Evolutionary conservation across 176 grass and related monocot species (phyloP).

Genomic region (Saccharum officinarum): DNA sequence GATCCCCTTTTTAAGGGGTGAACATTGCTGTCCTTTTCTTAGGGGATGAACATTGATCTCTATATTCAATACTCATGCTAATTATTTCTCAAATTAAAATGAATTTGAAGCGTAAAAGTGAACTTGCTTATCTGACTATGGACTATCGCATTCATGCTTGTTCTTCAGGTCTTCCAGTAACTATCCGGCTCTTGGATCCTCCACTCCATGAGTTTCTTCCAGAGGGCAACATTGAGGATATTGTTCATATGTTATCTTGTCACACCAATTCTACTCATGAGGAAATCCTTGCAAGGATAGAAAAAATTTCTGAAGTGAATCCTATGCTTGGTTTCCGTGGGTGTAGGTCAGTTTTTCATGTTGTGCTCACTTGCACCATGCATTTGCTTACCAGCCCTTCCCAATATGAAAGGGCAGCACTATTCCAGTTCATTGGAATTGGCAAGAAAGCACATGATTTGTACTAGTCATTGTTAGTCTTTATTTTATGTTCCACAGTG

Average conservation of each 20-base stretch:
- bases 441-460: neutral
- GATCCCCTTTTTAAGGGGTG: no score
- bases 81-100: neutral
- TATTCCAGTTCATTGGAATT: neutral
- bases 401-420: neutral
- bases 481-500: neutral
- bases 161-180: conserved; percentile 77
- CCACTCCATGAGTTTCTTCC: conserved; percentile 96
- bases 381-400: conserved; percentile 12
- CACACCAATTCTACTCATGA: conserved; percentile 61
- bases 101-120: neutral
- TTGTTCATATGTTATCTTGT: conserved; percentile 60
- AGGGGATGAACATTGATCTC: neutral
- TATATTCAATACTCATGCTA: neutral
- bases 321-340: conserved; percentile 98
- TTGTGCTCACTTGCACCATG: conserved; percentile 1
- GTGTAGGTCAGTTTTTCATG: conserved; percentile 63
- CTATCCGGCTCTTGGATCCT: conserved; percentile 83
- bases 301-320: conserved; percentile 95
- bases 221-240: conserved; percentile 78
- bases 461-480: neutral
- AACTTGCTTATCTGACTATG: neutral
- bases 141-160: conserved; percentile 24
- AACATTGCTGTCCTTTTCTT: neutral
- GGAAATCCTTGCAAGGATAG: conserved; percentile 78